A percentile compares a stretch with the other conserved stretches of the same genome.
phyloP scores from a whole-genome alignment of 179 eudicot genomes.

The Amaranthus tricolor region DNA sequence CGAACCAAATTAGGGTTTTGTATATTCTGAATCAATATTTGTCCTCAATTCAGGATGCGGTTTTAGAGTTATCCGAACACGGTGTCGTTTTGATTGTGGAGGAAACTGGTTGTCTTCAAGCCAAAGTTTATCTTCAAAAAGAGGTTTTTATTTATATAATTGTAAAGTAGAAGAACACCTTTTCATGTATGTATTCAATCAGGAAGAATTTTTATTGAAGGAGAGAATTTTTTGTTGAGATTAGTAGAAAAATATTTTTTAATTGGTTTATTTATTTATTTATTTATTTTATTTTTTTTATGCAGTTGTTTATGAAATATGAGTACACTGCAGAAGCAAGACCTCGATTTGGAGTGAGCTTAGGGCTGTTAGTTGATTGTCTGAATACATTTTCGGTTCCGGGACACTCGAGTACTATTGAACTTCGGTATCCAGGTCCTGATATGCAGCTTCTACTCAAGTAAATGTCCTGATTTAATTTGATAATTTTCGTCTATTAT shows the following conservation, averaged over 20 bases:
- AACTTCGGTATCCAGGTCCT: slow-evolving; percentile 86
- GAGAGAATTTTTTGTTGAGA: too few species aligned
- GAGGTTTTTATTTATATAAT: slow-evolving; percentile 45
- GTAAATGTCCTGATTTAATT: slow-evolving; percentile 30
- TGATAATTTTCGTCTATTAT: neutral
- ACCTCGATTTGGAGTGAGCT: slow-evolving; percentile 84
- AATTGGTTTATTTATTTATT: too few species aligned
- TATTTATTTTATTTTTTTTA: too few species aligned
- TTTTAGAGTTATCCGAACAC: slow-evolving; percentile 82
- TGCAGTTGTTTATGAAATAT: slow-evolving; percentile 71
- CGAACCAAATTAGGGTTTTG: slow-evolving; percentile 15
- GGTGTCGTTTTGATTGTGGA: slow-evolving; percentile 85
- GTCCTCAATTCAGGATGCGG: slow-evolving; percentile 55
- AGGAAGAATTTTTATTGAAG: neutral
- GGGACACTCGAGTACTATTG: slow-evolving; percentile 58
- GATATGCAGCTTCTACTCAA: slow-evolving; percentile 95
- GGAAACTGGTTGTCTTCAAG: slow-evolving; percentile 88
- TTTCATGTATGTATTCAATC: neutral
- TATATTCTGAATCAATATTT: neutral
- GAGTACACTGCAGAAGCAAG: slow-evolving; percentile 76
- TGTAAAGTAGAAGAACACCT: neutral
- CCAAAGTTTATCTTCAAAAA: slow-evolving; percentile 86
- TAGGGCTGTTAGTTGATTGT: slow-evolving; percentile 82
- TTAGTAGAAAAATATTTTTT: neutral
- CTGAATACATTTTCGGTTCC: slow-evolving; percentile 80